Evolutionary conservation across 2,329 filamentous ascomycete genomes (phyloP).

Genomic region (Blastomyces emzantsi): DNA sequence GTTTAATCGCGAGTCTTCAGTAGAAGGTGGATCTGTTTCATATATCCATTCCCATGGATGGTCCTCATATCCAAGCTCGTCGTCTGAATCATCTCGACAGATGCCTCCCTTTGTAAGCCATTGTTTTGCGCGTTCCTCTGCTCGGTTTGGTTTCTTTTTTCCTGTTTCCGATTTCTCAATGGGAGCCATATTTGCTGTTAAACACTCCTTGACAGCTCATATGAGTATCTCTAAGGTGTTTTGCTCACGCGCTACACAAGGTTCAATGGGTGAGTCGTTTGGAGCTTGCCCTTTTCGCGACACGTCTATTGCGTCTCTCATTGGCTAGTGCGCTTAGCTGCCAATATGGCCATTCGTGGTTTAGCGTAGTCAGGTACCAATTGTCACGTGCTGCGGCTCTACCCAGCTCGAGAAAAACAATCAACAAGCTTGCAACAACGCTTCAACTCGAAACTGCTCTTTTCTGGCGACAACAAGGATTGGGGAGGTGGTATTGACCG

Average conservation of each 20-base stretch:
- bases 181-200: slow-evolving; percentile 20
- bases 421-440: neutral
- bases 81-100: slow-evolving; percentile 71
- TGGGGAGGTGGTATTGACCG: neutral
- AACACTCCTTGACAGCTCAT: neutral
- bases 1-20: slow-evolving; percentile 14
- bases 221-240: neutral
- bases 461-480: neutral
- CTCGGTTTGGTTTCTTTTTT: slow-evolving; percentile 14
- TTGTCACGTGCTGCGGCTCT: neutral
- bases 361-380: slow-evolving; percentile 1
- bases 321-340: slow-evolving; percentile 1
- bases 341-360: neutral
- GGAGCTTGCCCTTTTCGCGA: neutral
- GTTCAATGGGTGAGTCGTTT: neutral
- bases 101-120: slow-evolving; percentile 54
- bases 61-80: slow-evolving; percentile 69
- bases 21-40: slow-evolving; percentile 26
- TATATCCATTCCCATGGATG: slow-evolving; percentile 76
- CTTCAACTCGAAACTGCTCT: neutral
- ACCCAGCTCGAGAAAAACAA: slow-evolving; percentile 8
- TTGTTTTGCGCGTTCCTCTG: slow-evolving; percentile 34
- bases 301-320: slow-evolving; percentile 2
- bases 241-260: neutral
- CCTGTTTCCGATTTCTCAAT: slow-evolving; percentile 14